Percentiles rank a stretch among this genome's conserved stretches.
Evolutionary conservation across 345 rosid species (phyloP).

Genomic region (Aurinia saxatilis): DNA sequence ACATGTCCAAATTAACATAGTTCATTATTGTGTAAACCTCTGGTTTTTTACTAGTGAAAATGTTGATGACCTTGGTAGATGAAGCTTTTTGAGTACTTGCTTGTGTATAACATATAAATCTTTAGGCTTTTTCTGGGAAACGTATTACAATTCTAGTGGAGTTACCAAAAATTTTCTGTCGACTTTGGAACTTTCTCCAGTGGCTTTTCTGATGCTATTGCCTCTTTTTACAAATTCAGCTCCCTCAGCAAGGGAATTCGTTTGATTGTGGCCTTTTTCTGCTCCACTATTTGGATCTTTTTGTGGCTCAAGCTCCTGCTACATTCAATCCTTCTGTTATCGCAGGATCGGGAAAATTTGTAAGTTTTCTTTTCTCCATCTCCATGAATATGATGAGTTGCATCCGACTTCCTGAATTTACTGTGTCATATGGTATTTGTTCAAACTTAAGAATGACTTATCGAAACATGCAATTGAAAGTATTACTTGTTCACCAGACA

Average conservation of each 20-base stretch:
- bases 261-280: conserved; percentile 93
- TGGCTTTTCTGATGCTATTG: conserved; percentile 12
- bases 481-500: not conserved
- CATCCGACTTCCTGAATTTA: not conserved
- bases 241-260: conserved; percentile 92
- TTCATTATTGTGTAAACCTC: not conserved
- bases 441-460: not conserved
- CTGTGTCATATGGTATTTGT: not conserved
- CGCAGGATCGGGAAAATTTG: conserved; percentile 42
- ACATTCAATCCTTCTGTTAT: conserved; percentile 58
- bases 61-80: not conserved
- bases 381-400: not conserved
- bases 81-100: not conserved
- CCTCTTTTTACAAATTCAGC: conserved; percentile 36
- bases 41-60: no score
- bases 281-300: conserved; percentile 81
- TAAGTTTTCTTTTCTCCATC: conserved; percentile 36
- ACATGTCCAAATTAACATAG: not conserved
- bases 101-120: not conserved
- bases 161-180: not conserved
- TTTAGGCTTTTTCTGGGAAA: not conserved
- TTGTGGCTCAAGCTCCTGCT: conserved; percentile 62
- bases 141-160: not conserved
- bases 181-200: not conserved
- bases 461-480: not conserved